phyloP scores from a whole-genome alignment of 2,329 filamentous ascomycete species.

The Cyphellophora attinorum region DNA sequence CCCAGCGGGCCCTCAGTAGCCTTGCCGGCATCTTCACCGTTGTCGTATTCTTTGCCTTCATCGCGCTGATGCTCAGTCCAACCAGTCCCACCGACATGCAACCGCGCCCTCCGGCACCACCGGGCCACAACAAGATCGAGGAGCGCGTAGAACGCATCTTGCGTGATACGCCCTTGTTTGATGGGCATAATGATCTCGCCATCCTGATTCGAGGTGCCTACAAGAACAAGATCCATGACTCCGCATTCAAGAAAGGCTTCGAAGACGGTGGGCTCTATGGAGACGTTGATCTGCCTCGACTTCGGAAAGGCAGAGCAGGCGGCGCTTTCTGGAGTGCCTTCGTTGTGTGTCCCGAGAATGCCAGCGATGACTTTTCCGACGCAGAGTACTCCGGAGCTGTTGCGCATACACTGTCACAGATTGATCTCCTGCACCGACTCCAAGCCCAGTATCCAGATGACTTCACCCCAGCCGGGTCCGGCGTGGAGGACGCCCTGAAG shows the following conservation, averaged over 20 bases:
- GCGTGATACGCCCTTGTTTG: constrained; percentile 42
- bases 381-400: constrained; percentile 39
- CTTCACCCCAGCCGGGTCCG: constrained; percentile 49
- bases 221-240: constrained; percentile 67
- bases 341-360: constrained; percentile 63
- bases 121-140: constrained; percentile 19
- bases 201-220: constrained; percentile 59
- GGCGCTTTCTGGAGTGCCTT: constrained; percentile 93
- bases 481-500: constrained; percentile 45
- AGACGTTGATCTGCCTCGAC: constrained; percentile 72
- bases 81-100: constrained; percentile 2
- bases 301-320: constrained; percentile 61
- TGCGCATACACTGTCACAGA: constrained; percentile 60
- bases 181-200: constrained; percentile 84
- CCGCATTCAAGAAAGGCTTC: constrained; percentile 66
- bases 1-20: constrained; percentile 9
- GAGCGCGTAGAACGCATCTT: constrained; percentile 36
- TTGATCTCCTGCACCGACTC: constrained; percentile 62
- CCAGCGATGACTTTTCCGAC: constrained; percentile 31
- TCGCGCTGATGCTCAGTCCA: constrained; percentile 12
- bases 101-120: constrained; percentile 4
- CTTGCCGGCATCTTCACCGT: constrained; percentile 13
- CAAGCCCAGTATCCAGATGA: constrained; percentile 53
- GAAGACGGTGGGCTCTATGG: constrained; percentile 55
- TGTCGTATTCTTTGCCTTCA: constrained; percentile 14